Evolutionary conservation across 1,139 yeast species (phyloP).

Genomic region (Kodamaea arcana): DNA sequence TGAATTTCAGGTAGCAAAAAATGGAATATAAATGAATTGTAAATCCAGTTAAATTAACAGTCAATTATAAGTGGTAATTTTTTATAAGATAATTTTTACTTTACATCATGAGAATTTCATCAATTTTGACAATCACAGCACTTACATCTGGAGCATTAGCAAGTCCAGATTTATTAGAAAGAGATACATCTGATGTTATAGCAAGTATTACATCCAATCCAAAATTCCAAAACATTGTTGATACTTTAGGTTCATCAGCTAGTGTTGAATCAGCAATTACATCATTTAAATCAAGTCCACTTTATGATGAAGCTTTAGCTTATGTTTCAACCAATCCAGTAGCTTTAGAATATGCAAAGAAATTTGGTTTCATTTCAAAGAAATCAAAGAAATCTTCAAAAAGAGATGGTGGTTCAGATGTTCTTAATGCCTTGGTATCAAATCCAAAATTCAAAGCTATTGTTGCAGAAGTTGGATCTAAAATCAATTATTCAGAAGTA

Average conservation of each 20-base stretch:
- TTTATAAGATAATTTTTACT: too few species aligned
- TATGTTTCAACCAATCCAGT: constrained; percentile 2
- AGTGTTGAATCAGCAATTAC: neutral
- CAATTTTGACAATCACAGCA: too few species aligned
- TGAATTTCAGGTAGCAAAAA: too few species aligned
- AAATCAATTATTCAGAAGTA: neutral
- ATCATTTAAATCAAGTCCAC: neutral
- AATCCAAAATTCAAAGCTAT: neutral
- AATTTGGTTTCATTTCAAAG: neutral
- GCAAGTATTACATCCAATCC: constrained; percentile 3
- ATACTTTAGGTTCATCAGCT: constrained; percentile 4
- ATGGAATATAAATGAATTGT: too few species aligned
- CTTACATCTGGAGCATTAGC: too few species aligned
- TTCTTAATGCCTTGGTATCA: constrained; percentile 14
- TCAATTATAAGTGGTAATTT: too few species aligned
- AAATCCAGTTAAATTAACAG: too few species aligned
- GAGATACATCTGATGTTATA: constrained; percentile 3
- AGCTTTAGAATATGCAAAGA: neutral
- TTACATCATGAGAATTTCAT: too few species aligned
- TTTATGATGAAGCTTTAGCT: constrained; percentile 5
- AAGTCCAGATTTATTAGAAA: too few species aligned
- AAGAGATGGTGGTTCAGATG: constrained; percentile 16
- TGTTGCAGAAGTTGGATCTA: neutral
- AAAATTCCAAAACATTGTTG: constrained; percentile 1
- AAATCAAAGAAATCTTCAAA: too few species aligned